Base-by-base conservation (phyloP, 257 asterid species). In the Solanum sitiens region DNA sequence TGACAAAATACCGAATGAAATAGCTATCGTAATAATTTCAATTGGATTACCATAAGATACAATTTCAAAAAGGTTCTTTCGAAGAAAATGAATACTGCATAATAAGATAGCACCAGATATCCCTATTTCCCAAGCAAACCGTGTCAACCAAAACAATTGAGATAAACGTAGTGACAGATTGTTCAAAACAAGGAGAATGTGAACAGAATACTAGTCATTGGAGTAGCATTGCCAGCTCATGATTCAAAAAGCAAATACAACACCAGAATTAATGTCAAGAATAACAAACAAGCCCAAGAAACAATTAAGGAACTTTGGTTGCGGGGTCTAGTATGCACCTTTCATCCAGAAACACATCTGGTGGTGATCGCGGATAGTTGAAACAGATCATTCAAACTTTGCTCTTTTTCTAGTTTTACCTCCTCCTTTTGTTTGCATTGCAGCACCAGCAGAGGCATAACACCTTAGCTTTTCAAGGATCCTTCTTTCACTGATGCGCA, bases 401-500 rank as follows among this genome's bases (percentile, higher is more conserved):
- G 85, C 40, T 30, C 85, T 79, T 79, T 25, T 45, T 16, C 76
- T 63, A 35, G 72, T 79, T 61, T 87, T 74, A 25, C 76, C 44
- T 39, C 65, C 35, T 61, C 30, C 30, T 27, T 67, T 39, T 72
- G 87, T 88, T 85, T 61, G 35, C 30, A 86, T 30, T 5, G 32
- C 27, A 70, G 87, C 73, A 39, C 84, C 20, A 77, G 27, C 68
- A 53, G 89, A 87, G 72, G 95, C 96, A 89, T 87, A 93, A 53
- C 88, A 87, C 89, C 98, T 93, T 47, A 95, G 93, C 86, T 92
- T 96, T 73, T 91, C 90, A n/a, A 95, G 90, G 84, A 95, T 95
- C 88, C 88, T 95, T 93, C 98, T 96, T 92, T 95, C 99, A 37
- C 97, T 92, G 42, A 94, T 89, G 67, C 99, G 98, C 71, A 96